Base-by-base conservation (phyloP, 495 filamentous ascomycete genomes). In the Elaphomyces granulatus region DNA sequence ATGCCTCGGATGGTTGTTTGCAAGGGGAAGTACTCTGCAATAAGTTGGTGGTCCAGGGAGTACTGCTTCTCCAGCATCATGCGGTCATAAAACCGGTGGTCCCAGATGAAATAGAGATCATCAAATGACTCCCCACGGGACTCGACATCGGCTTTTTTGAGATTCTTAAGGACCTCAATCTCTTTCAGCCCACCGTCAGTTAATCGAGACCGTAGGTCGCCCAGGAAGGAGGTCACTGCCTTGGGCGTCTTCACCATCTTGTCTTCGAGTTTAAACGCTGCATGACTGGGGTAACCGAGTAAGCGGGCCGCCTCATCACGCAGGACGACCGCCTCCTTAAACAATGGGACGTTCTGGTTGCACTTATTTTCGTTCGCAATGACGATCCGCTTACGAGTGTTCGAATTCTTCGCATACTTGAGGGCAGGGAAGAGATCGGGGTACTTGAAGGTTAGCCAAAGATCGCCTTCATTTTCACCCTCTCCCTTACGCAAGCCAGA, bases 181-280 rank as follows among this genome's bases (percentile, higher is more conserved):
- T 98, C 90, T 54, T 80, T 74, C 49, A 67, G 56, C 12, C 88
- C 90, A 17, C 87, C 88, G 12, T 80, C 70, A 1, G 77, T 71
- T 36, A 98, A 64, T 32, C 81, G 74, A 8, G 61, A 59, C 41
- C 84, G 77, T 47, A 98, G 65, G 57, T 93, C 88, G 4, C 69
- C 75, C 15, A 98, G 58, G 59, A 98, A 95, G 39, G 75, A 72
- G 49, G 87, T 65, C 0, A 98, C 92, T 0, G 80, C 85, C 61
- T 84, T 74, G 0, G 87, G 77, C 0, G 76, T 81, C 70, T 96
- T 95, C 41, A 87, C 87, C 92, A 98, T 98, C 72, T 94, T 95
- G 43, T 90, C 83, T 57, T 94, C 88, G 34, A 98, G 82, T 21
- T 74, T 71, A 68, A 94, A 87, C 15, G 84, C 75, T 20, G 90